Evolutionary conservation across 306 rosid genomes (phyloP), one percentile per base, ranked within the genome.

Genomic region (Lathyrus tuberosus): DNA sequence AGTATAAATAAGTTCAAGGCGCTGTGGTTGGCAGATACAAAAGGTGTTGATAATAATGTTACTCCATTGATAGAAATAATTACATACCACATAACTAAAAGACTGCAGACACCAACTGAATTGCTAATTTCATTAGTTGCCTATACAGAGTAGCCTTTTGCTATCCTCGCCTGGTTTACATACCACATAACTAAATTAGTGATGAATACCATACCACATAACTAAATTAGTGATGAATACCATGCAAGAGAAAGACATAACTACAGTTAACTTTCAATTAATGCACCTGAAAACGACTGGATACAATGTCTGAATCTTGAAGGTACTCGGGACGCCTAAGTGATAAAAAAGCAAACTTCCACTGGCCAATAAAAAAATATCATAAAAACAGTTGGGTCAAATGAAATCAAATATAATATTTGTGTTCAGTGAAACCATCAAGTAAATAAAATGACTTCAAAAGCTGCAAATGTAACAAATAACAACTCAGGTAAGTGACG

Each of bases 241-340:
- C 44, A 18, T 48, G 28, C 5, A 44, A 5, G 15, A 28, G 58
- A 62, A 10, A 42, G n/a, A 7, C 47, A 43, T 10, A 47, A 15
- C 69, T 48, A 57, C 30, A 7, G 12, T 69, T 11, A 77, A 64
- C 41, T 42, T 49, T 67, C 42, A 44, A 76, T 33, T 16, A 52
- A 49, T 72, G 38, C 64, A 91, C 97, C 95, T 88, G 95, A 84
- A 91, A 91, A 40, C 89, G 92, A 74, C 61, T 86, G 18, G 95
- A 86, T 38, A 91, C 92, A 28, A 88, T 69, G 67, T 91, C 97
- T 2, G 86, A 69, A 71, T 91, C 97, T 73, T 80, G 89, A 69
- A 91, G 97, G 49, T 91, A 91, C 64, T 91, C 95, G 4, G 97
- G 97, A 37, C 92, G 95, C 75, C 95, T 92, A 8, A 88, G 73